Base-by-base conservation (phyloP, 2,329 filamentous ascomycete species). In the Dendrostoma leiphaemia region DNA sequence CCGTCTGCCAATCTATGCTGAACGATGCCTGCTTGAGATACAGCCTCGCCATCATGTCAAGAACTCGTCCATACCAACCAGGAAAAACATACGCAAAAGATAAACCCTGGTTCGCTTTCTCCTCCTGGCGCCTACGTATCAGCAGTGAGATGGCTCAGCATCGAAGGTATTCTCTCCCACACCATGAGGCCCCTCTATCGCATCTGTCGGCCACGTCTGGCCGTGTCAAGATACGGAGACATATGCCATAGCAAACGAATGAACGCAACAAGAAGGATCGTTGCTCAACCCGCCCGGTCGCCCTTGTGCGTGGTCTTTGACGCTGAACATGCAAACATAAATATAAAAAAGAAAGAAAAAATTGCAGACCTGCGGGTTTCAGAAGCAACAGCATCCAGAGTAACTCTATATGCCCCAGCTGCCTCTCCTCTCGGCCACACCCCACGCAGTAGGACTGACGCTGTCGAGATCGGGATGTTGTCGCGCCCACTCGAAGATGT, bases 401-500 rank as follows among this genome's bases (percentile, higher is more conserved):
- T 24, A 35, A 64, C 62, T n/a, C n/a, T n/a, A 89, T 54, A 88
- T 80, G 38, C 86, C 88, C 88, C 88, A 91, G 63, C 87, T 90
- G 53, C 88, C 88, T 65, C 83, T 74, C 56, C 85, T 73, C 57
- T 83, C 84, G 52, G 79, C 74, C 45, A 89, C 82, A 12, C 88
- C 88, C 88, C 88, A 90, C 4, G 82, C 81, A 59, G 82, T 71
- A 3, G 81, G 76, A 51, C 78, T 78, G 59, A 83, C 76, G 53
- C 77, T 75, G 61, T 84, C 78, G 69, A 94, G 83, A 58, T 83
- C 80, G 5, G 91, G 90, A 67, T 95, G 90, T 70, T 96, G 91
- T 53, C 88, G 80, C 23, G 89, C 92, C 93, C 93, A 97, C 69
- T 96, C 91, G 34, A 80, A 79, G 35, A 97, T 89, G 68, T 97